A percentile compares a stretch with the other conserved stretches of the same genome.
Evolutionary conservation across 768 basidiomycete species (phyloP).

Genomic region (Multifurca ochricompacta): DNA sequence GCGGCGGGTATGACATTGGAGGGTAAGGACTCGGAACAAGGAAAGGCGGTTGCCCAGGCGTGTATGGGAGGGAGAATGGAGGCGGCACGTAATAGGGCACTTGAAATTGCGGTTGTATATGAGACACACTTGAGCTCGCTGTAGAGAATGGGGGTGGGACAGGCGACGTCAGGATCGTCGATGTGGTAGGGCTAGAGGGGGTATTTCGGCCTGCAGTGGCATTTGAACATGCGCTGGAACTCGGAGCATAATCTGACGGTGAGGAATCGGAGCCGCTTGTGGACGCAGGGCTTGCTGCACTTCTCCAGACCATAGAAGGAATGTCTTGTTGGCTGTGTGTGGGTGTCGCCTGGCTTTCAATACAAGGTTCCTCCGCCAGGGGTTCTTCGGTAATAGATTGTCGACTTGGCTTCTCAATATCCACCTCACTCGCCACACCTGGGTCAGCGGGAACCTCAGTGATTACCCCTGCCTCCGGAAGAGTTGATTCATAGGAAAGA

Average conservation of each 20-base stretch:
- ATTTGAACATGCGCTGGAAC: not conserved
- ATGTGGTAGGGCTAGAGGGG: slow-evolving; percentile 3
- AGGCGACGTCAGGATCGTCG: not conserved
- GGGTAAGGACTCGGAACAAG: slow-evolving; percentile 23
- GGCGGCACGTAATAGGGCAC: slow-evolving; percentile 35
- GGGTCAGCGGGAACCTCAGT: not conserved
- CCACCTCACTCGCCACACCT: not conserved
- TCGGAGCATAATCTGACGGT: slow-evolving; percentile 2
- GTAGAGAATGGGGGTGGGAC: not conserved
- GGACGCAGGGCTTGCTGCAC: slow-evolving; percentile 1
- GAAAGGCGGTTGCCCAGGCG: slow-evolving; percentile 20
- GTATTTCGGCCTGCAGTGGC: not conserved
- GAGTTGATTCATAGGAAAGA: slow-evolving; percentile 1
- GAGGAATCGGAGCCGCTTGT: slow-evolving; percentile 6
- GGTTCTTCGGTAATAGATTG: not conserved
- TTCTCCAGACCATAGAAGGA: slow-evolving; percentile 1
- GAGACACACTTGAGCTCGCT: slow-evolving; percentile 22
- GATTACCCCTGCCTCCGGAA: not conserved
- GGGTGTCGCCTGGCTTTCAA: not conserved
- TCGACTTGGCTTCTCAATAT: not conserved
- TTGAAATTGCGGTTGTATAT: slow-evolving; percentile 18
- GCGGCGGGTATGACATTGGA: slow-evolving; percentile 23
- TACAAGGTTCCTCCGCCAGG: not conserved
- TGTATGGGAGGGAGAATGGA: slow-evolving; percentile 29
- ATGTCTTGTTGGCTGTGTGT: not conserved